Evolutionary conservation across 1,139 yeast genomes (phyloP).

Genomic region (Spencermartinsiella ligniputridi): DNA sequence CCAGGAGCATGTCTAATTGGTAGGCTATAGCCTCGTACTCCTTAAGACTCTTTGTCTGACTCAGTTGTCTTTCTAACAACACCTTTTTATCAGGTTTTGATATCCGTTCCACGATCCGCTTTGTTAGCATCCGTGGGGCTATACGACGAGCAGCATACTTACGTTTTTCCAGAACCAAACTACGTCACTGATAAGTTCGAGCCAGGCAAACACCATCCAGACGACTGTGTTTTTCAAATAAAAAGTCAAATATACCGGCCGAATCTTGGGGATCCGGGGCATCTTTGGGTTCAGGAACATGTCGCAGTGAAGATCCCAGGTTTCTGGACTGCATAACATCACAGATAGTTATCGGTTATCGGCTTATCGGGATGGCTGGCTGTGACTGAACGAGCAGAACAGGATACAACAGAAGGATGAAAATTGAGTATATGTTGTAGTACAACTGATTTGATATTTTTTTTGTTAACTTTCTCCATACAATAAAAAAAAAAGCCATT

Average conservation of each 20-base stretch:
- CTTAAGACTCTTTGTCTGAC: conserved; percentile 24
- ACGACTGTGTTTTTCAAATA: conserved; percentile 9
- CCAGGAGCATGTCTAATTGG: conserved; percentile 31
- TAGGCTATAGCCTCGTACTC: conserved; percentile 36
- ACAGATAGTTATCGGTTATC: too few relatives aligned
- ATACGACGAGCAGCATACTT: conserved; percentile 14
- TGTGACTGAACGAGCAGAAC: not conserved
- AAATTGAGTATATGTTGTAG: not conserved
- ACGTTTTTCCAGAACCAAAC: conserved; percentile 26
- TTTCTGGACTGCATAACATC: not conserved
- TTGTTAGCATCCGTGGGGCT: not conserved
- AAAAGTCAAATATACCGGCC: not conserved
- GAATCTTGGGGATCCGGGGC: not conserved
- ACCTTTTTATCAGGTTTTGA: conserved; percentile 20
- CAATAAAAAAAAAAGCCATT: too few relatives aligned
- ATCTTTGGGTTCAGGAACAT: not conserved
- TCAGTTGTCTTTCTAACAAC: conserved; percentile 20
- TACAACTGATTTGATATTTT: too few relatives aligned
- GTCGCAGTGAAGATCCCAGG: not conserved
- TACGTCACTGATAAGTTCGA: conserved; percentile 24
- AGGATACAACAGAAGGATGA: not conserved
- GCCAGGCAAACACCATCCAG: conserved; percentile 24
- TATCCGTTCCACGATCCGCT: conserved; percentile 17
- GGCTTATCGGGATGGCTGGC: not conserved
- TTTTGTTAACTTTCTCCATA: too few relatives aligned